These are phyloP conservation scores for Litsea cubeba DNA, from an alignment of 164 flowering plant genomes.

Conservation along the genomic window DNA sequence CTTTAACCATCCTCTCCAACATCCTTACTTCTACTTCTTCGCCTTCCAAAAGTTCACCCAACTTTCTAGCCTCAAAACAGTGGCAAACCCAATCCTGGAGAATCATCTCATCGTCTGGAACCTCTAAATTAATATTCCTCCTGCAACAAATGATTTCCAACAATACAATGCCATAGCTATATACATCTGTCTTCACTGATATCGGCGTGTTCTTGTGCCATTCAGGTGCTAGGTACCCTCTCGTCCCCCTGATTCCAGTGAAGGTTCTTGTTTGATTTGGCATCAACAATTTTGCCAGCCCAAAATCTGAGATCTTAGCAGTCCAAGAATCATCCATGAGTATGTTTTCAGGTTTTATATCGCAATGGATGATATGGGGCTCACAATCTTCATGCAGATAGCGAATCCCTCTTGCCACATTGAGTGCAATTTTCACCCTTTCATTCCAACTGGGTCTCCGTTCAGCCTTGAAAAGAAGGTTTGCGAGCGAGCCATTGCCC, in stretches of 20 bases:
- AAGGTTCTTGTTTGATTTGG: conserved; percentile 12
- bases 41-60: conserved; percentile 9
- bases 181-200: conserved; percentile 32
- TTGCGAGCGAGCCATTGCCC: conserved; percentile 16
- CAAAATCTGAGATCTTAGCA: conserved; percentile 21
- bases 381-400: conserved; percentile 22
- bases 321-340: conserved; percentile 14
- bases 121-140: conserved; percentile 1
- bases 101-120: conserved; percentile 17
- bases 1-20: conserved; percentile 25
- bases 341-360: conserved; percentile 23
- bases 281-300: conserved; percentile 13
- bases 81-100: conserved; percentile 27
- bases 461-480: conserved; percentile 8
- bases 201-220: conserved; percentile 18
- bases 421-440: conserved; percentile 15
- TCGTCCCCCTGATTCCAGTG: conserved; percentile 13
- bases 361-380: conserved; percentile 20
- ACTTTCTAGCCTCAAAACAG: conserved; percentile 9
- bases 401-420: conserved; percentile 17
- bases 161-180: conserved; percentile 33
- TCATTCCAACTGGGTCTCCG: conserved; percentile 14
- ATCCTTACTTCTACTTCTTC: conserved; percentile 10
- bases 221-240: conserved; percentile 23
- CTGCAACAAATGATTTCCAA: conserved; percentile 25